Evolutionary conservation across 345 rosid genomes (phyloP).

Genomic region (Rhodamnia argentea): DNA sequence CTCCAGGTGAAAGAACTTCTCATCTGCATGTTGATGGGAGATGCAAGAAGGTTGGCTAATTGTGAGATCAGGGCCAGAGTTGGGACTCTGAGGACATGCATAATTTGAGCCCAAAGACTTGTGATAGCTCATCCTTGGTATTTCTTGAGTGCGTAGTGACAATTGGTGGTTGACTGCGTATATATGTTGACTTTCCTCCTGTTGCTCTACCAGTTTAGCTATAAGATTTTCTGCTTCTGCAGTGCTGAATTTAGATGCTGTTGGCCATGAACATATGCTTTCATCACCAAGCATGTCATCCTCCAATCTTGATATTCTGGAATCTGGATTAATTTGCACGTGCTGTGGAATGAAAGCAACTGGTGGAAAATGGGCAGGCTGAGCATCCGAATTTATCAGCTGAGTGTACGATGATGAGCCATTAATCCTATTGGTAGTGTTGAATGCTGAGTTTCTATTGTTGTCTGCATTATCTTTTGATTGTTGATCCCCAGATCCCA

Average conservation of each 20-base stretch:
- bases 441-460: conserved; percentile 16
- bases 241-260: conserved; percentile 18
- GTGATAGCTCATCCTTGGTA: background rate
- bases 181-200: conserved; percentile 4
- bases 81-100: conserved; percentile 14
- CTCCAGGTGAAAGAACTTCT: conserved; percentile 13
- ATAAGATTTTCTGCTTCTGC: conserved; percentile 17
- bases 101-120: conserved; percentile 10
- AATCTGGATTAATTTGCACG: conserved; percentile 11
- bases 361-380: conserved; percentile 6
- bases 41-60: conserved; percentile 11
- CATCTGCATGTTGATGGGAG: conserved; percentile 16
- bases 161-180: conserved; percentile 10
- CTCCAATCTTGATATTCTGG: conserved; percentile 22
- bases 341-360: conserved; percentile 18
- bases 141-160: conserved; percentile 10
- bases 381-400: conserved; percentile 13
- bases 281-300: conserved; percentile 30
- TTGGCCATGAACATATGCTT: conserved; percentile 30
- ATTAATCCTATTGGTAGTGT: conserved; percentile 11
- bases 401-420: conserved; percentile 22
- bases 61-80: background rate
- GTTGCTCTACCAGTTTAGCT: conserved; percentile 11
- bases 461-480: conserved; percentile 14
- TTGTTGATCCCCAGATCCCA: conserved; percentile 12